Conservation (phyloP, 192 early-diverging fungal species). For the Cladochytrium replicatum region DNA sequence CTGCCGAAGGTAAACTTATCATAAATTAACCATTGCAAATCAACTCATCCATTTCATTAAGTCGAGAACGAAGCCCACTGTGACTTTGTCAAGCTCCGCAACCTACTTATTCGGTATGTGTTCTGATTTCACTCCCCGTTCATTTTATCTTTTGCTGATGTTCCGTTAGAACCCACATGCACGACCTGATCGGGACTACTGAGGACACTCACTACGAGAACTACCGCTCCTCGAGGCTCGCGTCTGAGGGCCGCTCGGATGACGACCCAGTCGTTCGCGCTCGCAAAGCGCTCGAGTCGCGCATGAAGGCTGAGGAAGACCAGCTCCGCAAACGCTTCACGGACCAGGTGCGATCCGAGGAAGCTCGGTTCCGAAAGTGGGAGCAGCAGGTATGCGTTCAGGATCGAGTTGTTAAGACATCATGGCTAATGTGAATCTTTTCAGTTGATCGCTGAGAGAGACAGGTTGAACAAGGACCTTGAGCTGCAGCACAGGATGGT, state of each 20-base stretch:
- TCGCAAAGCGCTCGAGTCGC: slow-evolving; percentile 56
- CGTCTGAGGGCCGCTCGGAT: slow-evolving; percentile 50
- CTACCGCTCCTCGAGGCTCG: slow-evolving; percentile 79
- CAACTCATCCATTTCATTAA: slow-evolving; percentile 1
- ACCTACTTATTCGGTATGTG: slow-evolving; percentile 85
- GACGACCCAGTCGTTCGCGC: slow-evolving; percentile 74
- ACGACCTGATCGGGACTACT: slow-evolving; percentile 86
- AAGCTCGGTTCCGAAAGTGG: slow-evolving; percentile 97
- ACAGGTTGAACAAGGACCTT: slow-evolving; percentile 96
- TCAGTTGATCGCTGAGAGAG: slow-evolving; percentile 89
- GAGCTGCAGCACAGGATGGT: slow-evolving; percentile 82
- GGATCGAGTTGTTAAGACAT: too few relatives aligned
- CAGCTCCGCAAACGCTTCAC: slow-evolving; percentile 90
- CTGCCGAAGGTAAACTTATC: slow-evolving; percentile 59
- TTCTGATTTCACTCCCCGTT: neutral
- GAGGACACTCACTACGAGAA: slow-evolving; percentile 95
- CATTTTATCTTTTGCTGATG: neutral
- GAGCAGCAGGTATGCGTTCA: slow-evolving; percentile 65
- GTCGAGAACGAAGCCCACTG: slow-evolving; percentile 99
- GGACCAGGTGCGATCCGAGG: slow-evolving; percentile 94
- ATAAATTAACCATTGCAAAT: slow-evolving; percentile 3
- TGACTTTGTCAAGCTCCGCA: slow-evolving; percentile 95
- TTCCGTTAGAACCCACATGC: slow-evolving; percentile 71
- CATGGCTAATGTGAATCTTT: too few relatives aligned
- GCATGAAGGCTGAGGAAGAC: slow-evolving; percentile 99